These are phyloP conservation scores for Tolypocladium capitatum DNA, from an alignment of 2,329 filamentous ascomycete species.

Conservation along the genomic window DNA sequence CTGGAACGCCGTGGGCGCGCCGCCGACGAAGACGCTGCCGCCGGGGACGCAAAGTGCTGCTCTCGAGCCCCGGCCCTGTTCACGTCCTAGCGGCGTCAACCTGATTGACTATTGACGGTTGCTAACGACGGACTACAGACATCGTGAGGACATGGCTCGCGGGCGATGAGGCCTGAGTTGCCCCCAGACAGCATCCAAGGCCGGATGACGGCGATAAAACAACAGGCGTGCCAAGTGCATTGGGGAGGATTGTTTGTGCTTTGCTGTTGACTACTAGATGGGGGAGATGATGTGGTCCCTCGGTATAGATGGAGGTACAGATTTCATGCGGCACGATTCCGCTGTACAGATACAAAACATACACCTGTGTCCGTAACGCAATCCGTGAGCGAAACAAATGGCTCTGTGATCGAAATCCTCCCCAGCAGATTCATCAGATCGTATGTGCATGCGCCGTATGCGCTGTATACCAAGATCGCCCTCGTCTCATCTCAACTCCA, in stretches of 20 bases:
- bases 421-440: background rate
- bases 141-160: background rate
- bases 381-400: background rate
- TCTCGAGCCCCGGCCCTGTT: background rate
- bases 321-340: background rate
- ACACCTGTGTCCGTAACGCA: background rate
- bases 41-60: background rate
- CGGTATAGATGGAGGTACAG: background rate
- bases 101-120: constrained; percentile 1
- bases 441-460: background rate
- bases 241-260: background rate
- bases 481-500: background rate
- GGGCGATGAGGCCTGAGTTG: background rate
- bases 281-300: background rate
- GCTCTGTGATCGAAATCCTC: background rate
- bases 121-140: background rate
- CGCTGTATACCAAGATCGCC: background rate
- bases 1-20: background rate
- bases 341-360: no score
- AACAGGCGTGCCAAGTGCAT: background rate
- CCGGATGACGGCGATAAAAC: background rate
- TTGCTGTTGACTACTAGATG: background rate
- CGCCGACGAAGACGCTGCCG: background rate
- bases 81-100: background rate
- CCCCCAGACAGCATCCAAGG: background rate